Conservation (phyloP, 495 filamentous ascomycete species). For the Hypoxylon lienhwacheense region DNA sequence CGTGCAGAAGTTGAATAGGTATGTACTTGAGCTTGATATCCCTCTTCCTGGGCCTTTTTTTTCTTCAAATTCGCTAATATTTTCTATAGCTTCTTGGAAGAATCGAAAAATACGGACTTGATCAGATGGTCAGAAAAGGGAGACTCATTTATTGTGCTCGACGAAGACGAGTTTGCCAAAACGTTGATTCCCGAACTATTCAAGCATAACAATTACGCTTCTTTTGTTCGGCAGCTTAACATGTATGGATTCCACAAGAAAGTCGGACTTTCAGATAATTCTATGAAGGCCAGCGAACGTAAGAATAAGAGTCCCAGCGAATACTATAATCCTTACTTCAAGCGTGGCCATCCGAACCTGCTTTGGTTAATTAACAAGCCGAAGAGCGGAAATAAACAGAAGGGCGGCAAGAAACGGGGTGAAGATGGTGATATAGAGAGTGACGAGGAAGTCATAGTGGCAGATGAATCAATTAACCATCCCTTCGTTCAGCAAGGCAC, state of each 20-base stretch:
- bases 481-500: conserved; percentile 15
- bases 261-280: conserved; percentile 94
- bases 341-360: conserved; percentile 86
- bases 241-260: conserved; percentile 99
- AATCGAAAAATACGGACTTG: conserved; percentile 85
- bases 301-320: conserved; percentile 98
- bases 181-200: conserved; percentile 95
- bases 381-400: conserved; percentile 63
- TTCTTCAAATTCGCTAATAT: conserved; percentile 9
- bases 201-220: conserved; percentile 99
- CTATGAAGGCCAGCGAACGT: conserved; percentile 93
- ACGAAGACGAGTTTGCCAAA: conserved; percentile 99
- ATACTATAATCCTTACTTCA: conserved; percentile 96
- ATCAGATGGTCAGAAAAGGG: conserved; percentile 98
- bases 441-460: conserved; percentile 61
- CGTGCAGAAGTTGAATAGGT: conserved; percentile 98
- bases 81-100: conserved; percentile 78
- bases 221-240: conserved; percentile 96
- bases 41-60: not conserved
- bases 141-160: conserved; percentile 93
- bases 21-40: conserved; percentile 40
- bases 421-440: conserved; percentile 72
- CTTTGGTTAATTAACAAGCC: conserved; percentile 99
- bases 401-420: conserved; percentile 62
- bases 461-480: conserved; percentile 43